Base-by-base conservation (phyloP, 495 filamentous ascomycete genomes). In the Aspergillus sclerotioniger region DNA sequence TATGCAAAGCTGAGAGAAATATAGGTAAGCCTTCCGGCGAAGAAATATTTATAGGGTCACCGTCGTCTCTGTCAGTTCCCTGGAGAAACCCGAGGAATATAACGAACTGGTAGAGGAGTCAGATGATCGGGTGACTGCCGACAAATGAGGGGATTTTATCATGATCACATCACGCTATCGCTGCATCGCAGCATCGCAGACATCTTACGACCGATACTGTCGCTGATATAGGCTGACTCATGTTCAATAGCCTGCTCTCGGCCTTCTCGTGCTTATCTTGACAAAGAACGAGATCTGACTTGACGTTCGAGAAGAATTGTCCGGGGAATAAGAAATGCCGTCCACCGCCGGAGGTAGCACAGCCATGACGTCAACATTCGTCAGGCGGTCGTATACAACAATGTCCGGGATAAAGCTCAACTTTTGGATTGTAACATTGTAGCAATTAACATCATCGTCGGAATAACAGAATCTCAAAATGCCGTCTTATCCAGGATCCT, bases 401-500 rank as follows among this genome's bases (percentile, higher is more conserved):
- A 48, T 10, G 20, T 48, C 45, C 12, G 6, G 2, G 12, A 47
- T 20, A 29, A 21, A 13, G 13, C 29, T 21, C 12, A 3, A 58
- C 72, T 76, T 68, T 65, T 63, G n/a, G n/a, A n/a, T n/a, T n/a
- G n/a, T n/a, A n/a, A n/a, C n/a, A 13, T 57, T 45, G 1, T 72
- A 72, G 54, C 74, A 71, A 1, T 80, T 81, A 28, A 77, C 76
- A 5, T 25, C 5, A 25, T 25, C 25, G 5, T 25, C 25, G 13
- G 3, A 35, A 35, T 9, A 35, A 35, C n/a, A 13, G 9, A 35
- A 35, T 2, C 3, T 10, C 9, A 37, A 37, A 53, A 73, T 76
- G 71, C 65, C 66, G 12, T 56, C 51, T 2, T 72, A 71, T 54
- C 74, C 72, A 1, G 80, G 82, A 25, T 78, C 76, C 16, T 84